Conservation (phyloP, 129 eudicot genomes). For the Oenanthe sinensis region DNA sequence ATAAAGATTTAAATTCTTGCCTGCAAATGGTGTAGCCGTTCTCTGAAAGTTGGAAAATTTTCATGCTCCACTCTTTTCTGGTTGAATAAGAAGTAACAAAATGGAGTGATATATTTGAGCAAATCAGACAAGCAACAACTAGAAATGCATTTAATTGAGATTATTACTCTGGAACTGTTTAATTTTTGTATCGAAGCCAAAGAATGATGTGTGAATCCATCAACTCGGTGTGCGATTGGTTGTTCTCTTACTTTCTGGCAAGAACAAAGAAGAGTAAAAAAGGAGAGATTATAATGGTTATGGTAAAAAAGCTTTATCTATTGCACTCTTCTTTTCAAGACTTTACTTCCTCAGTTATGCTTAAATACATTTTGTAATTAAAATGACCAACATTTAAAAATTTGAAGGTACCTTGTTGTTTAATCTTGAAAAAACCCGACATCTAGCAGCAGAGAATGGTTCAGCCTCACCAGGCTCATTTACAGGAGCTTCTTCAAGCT, state of each 20-base stretch:
- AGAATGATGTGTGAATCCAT: conserved; percentile 69
- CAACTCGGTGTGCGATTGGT: conserved; percentile 59
- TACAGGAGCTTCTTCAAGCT: conserved; percentile 47
- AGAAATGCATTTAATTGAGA: conserved; percentile 7
- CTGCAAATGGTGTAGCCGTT: conserved; percentile 84
- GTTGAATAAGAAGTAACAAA: conserved; percentile 6
- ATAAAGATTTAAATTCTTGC: conserved; percentile 26
- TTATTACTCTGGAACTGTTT: conserved; percentile 51
- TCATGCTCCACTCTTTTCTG: conserved; percentile 74
- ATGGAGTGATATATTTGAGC: neutral
- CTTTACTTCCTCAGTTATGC: neutral
- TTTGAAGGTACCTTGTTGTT: conserved; percentile 40
- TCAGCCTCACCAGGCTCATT: conserved; percentile 52
- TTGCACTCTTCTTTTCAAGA: neutral
- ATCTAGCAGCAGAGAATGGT: conserved; percentile 84
- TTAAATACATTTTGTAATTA: neutral
- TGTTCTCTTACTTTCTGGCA: conserved; percentile 43
- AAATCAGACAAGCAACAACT: conserved; percentile 4
- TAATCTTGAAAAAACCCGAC: conserved; percentile 46
- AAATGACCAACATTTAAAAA: neutral
- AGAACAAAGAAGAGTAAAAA: conserved; percentile 13
- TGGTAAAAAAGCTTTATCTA: neutral
- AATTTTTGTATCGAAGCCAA: conserved; percentile 38
- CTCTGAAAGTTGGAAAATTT: conserved; percentile 73
- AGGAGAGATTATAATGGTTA: neutral